Evolutionary conservation across 2,329 filamentous ascomycete genomes (phyloP).

Genomic region (Colletotrichum sp.): DNA sequence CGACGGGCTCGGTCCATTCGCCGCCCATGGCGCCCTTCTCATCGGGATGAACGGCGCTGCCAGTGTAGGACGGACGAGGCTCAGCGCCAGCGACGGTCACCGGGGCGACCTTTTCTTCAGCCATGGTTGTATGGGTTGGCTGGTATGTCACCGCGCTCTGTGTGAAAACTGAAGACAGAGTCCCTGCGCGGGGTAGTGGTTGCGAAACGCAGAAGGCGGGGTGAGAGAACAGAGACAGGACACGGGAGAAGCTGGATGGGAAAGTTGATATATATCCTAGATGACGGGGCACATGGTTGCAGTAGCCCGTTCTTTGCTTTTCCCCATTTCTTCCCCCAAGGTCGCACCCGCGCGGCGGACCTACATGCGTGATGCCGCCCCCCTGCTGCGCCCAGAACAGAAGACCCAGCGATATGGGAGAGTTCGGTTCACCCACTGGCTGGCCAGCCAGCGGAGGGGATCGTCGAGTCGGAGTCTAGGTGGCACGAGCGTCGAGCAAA

Average conservation of each 20-base stretch:
- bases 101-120: background rate
- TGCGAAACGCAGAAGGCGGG: background rate
- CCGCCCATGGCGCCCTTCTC: constrained; percentile 19
- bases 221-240: background rate
- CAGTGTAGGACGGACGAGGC: background rate
- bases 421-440: background rate
- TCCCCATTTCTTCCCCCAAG: background rate
- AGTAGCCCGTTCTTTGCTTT: background rate
- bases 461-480: background rate
- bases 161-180: background rate
- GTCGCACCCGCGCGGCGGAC: background rate
- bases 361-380: background rate
- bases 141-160: background rate
- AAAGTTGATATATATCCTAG: background rate
- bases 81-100: background rate
- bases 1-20: constrained; percentile 22
- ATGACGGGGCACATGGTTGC: background rate
- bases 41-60: constrained; percentile 5
- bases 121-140: background rate
- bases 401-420: background rate
- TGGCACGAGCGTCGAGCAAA: background rate
- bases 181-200: background rate
- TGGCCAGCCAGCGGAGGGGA: background rate
- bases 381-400: background rate
- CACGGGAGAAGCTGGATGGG: background rate